Conservation (phyloP, 805 yeast genomes). For the Ogataea trehaloabstinens region DNA sequence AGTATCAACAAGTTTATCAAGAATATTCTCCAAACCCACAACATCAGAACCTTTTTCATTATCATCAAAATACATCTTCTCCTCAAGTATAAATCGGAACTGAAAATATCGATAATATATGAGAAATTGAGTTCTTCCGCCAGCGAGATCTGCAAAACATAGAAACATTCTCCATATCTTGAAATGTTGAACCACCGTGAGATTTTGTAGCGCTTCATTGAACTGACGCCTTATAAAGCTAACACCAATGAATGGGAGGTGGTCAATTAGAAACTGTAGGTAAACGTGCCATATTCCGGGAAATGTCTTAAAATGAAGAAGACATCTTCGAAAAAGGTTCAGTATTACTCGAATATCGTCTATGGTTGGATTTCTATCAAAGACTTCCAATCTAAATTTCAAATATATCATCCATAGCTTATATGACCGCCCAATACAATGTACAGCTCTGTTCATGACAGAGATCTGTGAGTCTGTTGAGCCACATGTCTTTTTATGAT, state of each 20-base stretch:
- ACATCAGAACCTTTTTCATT: slow-evolving; percentile 2
- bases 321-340: slow-evolving; percentile 44
- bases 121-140: slow-evolving; percentile 38
- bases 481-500: slow-evolving; percentile 27
- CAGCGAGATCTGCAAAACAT: slow-evolving; percentile 41
- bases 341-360: slow-evolving; percentile 9
- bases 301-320: slow-evolving; percentile 41
- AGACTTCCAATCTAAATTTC: slow-evolving; percentile 33
- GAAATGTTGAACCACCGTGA: slow-evolving; percentile 55
- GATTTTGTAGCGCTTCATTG: slow-evolving; percentile 45
- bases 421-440: slow-evolving; percentile 41
- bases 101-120: slow-evolving; percentile 35
- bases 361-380: slow-evolving; percentile 4
- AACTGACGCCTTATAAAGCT: slow-evolving; percentile 42
- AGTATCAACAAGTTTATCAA: slow-evolving; percentile 31
- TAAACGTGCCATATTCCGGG: slow-evolving; percentile 54
- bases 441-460: slow-evolving; percentile 52
- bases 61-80: slow-evolving; percentile 4
- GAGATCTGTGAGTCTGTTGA: slow-evolving; percentile 38
- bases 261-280: slow-evolving; percentile 39
- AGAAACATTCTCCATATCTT: slow-evolving; percentile 56
- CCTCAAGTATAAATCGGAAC: slow-evolving; percentile 12
- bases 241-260: slow-evolving; percentile 28
- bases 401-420: slow-evolving; percentile 56
- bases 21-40: slow-evolving; percentile 30